Percentiles rank a stretch among this genome's conserved stretches.
Conservation (phyloP, 2,329 filamentous ascomycete species). For the Pleoardoris graminearum region DNA sequence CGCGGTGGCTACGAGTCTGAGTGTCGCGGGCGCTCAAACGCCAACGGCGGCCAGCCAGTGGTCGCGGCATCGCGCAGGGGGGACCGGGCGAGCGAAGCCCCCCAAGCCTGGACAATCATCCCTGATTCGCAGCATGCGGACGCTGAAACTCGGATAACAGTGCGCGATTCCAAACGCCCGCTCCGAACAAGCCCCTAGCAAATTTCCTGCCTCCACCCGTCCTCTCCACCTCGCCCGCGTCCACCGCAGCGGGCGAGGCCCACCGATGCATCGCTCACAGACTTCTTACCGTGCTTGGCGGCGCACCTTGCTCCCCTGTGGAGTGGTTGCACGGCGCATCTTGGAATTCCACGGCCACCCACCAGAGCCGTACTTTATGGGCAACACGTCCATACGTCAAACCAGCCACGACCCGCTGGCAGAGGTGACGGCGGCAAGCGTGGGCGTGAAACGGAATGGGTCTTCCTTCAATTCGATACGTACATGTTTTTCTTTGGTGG, state of each 20-base stretch:
- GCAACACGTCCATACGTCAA: too few species aligned
- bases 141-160: conserved; percentile 13
- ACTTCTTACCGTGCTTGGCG: too few species aligned
- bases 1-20: conserved; percentile 7
- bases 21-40: conserved; percentile 6
- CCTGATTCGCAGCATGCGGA: conserved; percentile 7
- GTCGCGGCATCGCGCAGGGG: neutral
- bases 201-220: conserved; percentile 7
- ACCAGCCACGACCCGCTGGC: conserved; percentile 1
- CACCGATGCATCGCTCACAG: too few species aligned
- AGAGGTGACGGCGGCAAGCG: conserved; percentile 15
- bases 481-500: conserved; percentile 2
- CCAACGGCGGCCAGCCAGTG: conserved; percentile 7
- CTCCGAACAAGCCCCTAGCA: conserved; percentile 9
- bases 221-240: neutral
- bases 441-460: conserved; percentile 25
- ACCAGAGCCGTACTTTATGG: too few species aligned
- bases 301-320: neutral
- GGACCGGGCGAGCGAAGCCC: neutral
- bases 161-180: conserved; percentile 5
- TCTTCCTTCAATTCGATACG: conserved; percentile 8
- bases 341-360: too few species aligned
- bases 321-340: neutral
- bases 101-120: neutral
- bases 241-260: neutral